Evolutionary conservation across 2,329 filamentous ascomycete species (phyloP).

Genomic region (Xylariaceae sp.): DNA sequence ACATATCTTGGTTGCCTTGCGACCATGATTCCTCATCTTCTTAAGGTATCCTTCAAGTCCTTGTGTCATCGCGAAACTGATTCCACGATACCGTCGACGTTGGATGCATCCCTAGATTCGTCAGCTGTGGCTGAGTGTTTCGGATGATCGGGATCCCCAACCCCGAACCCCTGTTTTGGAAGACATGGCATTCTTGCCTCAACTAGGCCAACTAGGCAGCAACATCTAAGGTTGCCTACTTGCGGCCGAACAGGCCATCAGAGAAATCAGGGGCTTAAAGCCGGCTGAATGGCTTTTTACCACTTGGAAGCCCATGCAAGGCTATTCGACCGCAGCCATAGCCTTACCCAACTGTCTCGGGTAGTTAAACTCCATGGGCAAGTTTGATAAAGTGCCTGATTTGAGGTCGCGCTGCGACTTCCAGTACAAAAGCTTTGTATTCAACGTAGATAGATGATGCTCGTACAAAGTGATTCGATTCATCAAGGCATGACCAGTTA

Average conservation of each 20-base stretch:
- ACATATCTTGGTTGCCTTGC: constrained; percentile 13
- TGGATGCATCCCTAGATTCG: background rate
- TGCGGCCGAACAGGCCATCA: background rate
- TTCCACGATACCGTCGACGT: background rate
- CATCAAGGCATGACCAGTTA: too few species aligned
- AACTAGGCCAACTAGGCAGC: constrained; percentile 12
- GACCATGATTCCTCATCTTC: background rate
- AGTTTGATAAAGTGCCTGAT: background rate
- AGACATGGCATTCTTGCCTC: too few species aligned
- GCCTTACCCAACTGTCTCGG: background rate
- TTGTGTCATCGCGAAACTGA: background rate
- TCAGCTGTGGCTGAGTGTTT: background rate
- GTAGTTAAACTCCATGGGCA: background rate
- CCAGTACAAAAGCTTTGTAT: background rate
- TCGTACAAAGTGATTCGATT: too few species aligned
- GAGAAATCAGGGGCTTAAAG: background rate
- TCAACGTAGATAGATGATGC: too few species aligned
- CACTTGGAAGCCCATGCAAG: background rate
- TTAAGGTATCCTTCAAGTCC: background rate
- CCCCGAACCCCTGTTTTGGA: background rate
- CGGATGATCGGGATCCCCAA: background rate
- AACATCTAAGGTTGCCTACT: background rate
- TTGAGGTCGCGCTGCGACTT: background rate
- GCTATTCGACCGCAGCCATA: background rate
- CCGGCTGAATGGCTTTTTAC: background rate